A percentile compares a stretch with the other conserved stretches of the same genome.
Evolutionary conservation across 148 eudicot species (phyloP).

Genomic region (Rhododendron vialii): DNA sequence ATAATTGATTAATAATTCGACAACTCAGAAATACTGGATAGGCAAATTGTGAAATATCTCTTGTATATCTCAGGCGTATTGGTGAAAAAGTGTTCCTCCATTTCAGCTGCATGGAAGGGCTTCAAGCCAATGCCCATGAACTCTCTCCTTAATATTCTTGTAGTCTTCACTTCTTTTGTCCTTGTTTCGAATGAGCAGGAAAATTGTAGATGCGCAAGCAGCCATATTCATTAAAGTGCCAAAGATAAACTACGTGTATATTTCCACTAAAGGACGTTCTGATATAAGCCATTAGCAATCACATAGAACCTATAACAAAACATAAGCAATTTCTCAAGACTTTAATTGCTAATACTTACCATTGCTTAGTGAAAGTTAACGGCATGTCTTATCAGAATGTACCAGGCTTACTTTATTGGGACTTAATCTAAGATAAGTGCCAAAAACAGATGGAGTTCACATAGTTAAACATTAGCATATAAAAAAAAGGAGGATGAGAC

Average conservation of each 20-base stretch:
- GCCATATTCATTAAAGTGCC: neutral
- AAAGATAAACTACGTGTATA: neutral
- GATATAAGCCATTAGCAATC: neutral
- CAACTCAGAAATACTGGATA: neutral
- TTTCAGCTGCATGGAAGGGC: neutral
- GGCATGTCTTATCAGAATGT: neutral
- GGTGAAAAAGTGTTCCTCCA: neutral
- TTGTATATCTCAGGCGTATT: neutral
- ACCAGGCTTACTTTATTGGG: neutral
- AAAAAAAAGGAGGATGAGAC: slow-evolving; percentile 13
- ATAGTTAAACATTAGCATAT: neutral
- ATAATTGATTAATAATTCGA: neutral
- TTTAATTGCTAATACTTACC: slow-evolving; percentile 1
- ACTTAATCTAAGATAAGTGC: neutral
- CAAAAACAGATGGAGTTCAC: neutral
- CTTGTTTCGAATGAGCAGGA: neutral
- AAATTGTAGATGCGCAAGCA: neutral
- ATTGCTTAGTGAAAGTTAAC: neutral
- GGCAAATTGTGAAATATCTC: neutral
- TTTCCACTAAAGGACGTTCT: neutral
- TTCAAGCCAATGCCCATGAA: neutral
- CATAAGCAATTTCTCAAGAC: neutral
- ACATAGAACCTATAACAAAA: neutral
- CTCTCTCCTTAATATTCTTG: neutral
- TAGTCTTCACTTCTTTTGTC: neutral